phyloP scores from a whole-genome alignment of 129 eudicot species.

The Oenanthe sinensis region DNA sequence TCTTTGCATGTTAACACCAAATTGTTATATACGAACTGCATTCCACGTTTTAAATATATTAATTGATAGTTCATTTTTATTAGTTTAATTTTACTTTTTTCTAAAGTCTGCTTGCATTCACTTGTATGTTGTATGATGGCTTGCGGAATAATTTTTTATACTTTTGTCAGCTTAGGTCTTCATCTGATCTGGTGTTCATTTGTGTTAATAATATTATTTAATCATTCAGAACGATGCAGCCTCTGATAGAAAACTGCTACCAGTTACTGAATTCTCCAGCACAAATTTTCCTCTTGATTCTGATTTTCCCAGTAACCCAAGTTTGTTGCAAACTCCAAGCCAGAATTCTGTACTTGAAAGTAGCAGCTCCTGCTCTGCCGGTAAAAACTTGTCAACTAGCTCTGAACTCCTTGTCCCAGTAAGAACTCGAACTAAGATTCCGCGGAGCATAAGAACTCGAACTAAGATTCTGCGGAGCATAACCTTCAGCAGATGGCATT shows the following conservation, averaged over 20 bases:
- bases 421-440: conserved; percentile 54
- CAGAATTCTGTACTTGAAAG: conserved; percentile 73
- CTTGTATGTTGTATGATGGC: conserved; percentile 2
- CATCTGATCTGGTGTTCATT: not conserved
- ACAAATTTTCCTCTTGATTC: conserved; percentile 3
- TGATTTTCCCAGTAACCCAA: conserved; percentile 3
- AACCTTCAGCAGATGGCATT: conserved; percentile 39
- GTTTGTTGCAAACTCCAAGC: conserved; percentile 47
- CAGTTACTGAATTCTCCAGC: conserved; percentile 22
- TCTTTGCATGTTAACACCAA: not conserved
- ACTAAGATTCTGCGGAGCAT: conserved; percentile 50
- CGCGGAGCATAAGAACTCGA: conserved; percentile 41
- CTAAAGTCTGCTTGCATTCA: not conserved
- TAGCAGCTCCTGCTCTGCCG: conserved; percentile 45
- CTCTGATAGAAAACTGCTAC: conserved; percentile 25
- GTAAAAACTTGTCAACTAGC: conserved; percentile 30
- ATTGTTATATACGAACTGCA: not conserved
- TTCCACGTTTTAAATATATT: not conserved
- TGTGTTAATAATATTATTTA: conserved; percentile 9
- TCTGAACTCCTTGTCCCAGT: conserved; percentile 28
- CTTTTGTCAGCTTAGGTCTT: not conserved
- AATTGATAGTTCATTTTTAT: not conserved
- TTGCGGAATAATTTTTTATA: not conserved
- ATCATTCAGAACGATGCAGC: conserved; percentile 7
- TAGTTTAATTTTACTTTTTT: not conserved